These are phyloP conservation scores for Russula dissimulans DNA, from an alignment of 768 basidiomycete genomes.

Conservation along the genomic window DNA sequence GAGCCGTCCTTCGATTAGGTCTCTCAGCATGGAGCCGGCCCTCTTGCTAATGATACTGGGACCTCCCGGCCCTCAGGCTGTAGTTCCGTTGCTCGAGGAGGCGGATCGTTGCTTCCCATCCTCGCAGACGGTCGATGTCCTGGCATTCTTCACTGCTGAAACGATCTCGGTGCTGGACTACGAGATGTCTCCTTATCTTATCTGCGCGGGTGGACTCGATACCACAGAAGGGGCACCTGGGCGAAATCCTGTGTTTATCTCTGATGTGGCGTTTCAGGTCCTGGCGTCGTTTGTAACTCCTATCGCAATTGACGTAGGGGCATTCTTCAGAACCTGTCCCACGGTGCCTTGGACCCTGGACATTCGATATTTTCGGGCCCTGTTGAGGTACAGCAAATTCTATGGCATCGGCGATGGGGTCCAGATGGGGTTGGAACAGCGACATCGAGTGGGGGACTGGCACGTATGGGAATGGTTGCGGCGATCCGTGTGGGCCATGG, in stretches of 20 bases:
- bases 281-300: not conserved
- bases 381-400: not conserved
- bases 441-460: too few species aligned
- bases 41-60: too few species aligned
- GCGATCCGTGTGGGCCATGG: too few species aligned
- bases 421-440: not conserved
- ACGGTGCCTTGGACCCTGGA: not conserved
- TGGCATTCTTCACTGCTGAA: not conserved
- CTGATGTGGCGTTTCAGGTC: not conserved
- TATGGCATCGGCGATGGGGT: not conserved
- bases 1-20: too few species aligned
- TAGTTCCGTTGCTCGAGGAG: not conserved
- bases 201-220: not conserved
- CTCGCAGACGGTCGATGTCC: not conserved
- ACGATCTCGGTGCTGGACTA: not conserved
- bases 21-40: too few species aligned
- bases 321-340: not conserved
- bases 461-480: too few species aligned
- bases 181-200: not conserved
- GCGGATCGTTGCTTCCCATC: not conserved
- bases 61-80: too few species aligned
- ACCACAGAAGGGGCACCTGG: not conserved
- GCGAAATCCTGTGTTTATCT: not conserved
- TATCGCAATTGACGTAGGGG: not conserved
- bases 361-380: too few species aligned